Percentiles rank a stretch among this genome's conserved stretches.
These are phyloP conservation scores for Populus ilicifolia DNA, from an alignment of 345 rosid genomes.

Conservation along the genomic window DNA sequence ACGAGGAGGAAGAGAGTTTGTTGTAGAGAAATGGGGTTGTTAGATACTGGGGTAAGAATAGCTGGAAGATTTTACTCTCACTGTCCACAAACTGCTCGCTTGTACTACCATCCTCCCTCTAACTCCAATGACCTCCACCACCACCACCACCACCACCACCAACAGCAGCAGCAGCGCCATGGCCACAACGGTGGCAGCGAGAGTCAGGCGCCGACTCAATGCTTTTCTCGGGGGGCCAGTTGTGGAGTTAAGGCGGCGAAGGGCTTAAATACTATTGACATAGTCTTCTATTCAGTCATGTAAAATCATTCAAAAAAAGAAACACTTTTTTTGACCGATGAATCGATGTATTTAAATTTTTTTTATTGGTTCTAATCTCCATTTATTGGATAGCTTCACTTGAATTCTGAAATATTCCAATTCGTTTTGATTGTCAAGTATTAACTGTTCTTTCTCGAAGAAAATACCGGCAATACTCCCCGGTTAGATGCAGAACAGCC, in stretches of 20 bases:
- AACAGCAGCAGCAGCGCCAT: background rate
- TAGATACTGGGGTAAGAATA: slow-evolving; percentile 43
- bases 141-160: slow-evolving; percentile 14
- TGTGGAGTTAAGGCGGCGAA: slow-evolving; percentile 15
- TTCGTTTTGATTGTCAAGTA: background rate
- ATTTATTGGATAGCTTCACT: background rate
- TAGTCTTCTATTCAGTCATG: slow-evolving; percentile 22
- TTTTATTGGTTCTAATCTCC: background rate
- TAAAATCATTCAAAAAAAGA: background rate
- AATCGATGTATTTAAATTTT: background rate
- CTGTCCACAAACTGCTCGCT: slow-evolving; percentile 59
- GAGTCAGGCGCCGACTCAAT: background rate
- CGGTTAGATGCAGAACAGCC: too few relatives aligned
- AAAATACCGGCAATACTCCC: too few relatives aligned
- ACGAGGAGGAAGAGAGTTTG: too few relatives aligned
- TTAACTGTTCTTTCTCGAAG: background rate
- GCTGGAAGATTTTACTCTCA: slow-evolving; percentile 58
- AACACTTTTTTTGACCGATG: background rate
- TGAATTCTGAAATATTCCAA: background rate
- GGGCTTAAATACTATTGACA: slow-evolving; percentile 16
- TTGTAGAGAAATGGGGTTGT: slow-evolving; percentile 29
- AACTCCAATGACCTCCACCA: slow-evolving; percentile 19
- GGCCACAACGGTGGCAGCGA: background rate
- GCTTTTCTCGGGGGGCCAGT: background rate
- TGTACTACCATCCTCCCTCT: slow-evolving; percentile 57